Conservation (phyloP, 768 basidiomycete species). For the Kwoniella heveanensis region DNA sequence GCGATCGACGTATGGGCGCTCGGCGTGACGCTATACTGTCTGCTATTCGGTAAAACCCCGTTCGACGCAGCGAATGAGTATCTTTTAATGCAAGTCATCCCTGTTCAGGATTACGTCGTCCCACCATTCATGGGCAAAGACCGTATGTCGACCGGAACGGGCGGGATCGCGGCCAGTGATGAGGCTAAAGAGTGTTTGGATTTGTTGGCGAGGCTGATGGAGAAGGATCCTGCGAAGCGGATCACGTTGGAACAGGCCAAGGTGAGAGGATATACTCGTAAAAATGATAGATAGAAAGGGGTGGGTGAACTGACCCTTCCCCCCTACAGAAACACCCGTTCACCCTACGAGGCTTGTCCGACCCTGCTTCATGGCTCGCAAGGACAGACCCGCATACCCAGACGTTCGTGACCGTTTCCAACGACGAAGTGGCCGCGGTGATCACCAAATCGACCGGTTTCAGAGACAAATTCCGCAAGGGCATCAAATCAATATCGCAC, state of each 20-base stretch:
- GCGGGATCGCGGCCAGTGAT: constrained; percentile 59
- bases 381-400: constrained; percentile 63
- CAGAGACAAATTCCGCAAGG: constrained; percentile 49
- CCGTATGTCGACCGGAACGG: constrained; percentile 60
- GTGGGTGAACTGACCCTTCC: no score
- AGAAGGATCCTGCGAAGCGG: constrained; percentile 74
- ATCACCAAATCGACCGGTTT: constrained; percentile 51
- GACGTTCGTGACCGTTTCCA: constrained; percentile 66
- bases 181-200: constrained; percentile 69
- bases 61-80: constrained; percentile 74
- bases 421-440: constrained; percentile 73
- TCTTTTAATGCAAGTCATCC: constrained; percentile 74
- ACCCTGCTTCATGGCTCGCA: constrained; percentile 71
- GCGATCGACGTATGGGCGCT: constrained; percentile 98
- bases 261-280: constrained; percentile 64
- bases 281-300: no score
- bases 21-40: constrained; percentile 91
- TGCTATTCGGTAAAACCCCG: constrained; percentile 83
- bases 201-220: constrained; percentile 72
- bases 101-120: constrained; percentile 71
- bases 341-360: constrained; percentile 63
- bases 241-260: constrained; percentile 81
- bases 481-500: constrained; percentile 45
- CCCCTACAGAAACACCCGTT: constrained; percentile 58
- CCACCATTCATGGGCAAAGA: constrained; percentile 74